Conservation (phyloP, 1,284 basidiomycete genomes). For the Ceratobasidium sp. region DNA sequence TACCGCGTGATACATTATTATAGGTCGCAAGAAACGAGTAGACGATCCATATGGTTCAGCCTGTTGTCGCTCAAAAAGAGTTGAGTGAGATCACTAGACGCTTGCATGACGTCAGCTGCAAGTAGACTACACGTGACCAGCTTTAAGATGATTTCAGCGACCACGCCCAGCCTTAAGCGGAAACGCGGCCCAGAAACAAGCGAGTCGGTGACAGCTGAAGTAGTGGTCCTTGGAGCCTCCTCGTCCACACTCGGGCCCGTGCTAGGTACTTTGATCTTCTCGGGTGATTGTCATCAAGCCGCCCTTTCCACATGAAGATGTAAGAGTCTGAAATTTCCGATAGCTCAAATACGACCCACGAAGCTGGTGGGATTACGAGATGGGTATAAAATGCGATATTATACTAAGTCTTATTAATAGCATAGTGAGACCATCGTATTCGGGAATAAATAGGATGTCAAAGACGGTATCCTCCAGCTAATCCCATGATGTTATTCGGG, state of each 20-base stretch:
- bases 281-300: too few species aligned
- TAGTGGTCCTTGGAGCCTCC: constrained; percentile 64
- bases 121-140: constrained; percentile 6
- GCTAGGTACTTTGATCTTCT: too few species aligned
- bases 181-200: constrained; percentile 31
- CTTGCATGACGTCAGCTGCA: background rate
- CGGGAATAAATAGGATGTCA: background rate
- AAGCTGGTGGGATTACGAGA: too few species aligned
- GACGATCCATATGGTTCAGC: background rate
- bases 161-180: constrained; percentile 22
- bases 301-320: too few species aligned
- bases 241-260: constrained; percentile 72
- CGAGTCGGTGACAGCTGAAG: background rate
- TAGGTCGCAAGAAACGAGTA: too few species aligned
- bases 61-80: background rate
- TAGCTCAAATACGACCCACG: too few species aligned
- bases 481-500: constrained; percentile 67
- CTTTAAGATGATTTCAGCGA: constrained; percentile 20
- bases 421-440: too few species aligned
- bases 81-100: background rate
- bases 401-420: too few species aligned
- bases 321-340: too few species aligned
- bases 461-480: constrained; percentile 65
- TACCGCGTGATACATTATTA: too few species aligned
- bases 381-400: too few species aligned